These are phyloP conservation scores for Silene vulgaris DNA, from an alignment of 179 eudicot species.

Conservation along the genomic window DNA sequence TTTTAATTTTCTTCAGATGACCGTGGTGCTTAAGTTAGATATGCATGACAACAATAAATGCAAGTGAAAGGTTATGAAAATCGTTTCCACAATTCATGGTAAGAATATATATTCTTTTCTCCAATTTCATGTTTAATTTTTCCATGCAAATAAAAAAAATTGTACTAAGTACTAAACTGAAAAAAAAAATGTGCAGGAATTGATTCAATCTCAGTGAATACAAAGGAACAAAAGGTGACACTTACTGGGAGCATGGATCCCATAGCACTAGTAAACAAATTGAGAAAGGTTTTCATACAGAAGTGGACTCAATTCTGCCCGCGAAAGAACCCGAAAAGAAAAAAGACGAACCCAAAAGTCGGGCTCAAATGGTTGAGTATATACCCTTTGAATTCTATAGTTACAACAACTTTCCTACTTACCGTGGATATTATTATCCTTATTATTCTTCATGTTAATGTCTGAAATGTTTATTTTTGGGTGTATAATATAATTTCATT, in stretches of 20 bases:
- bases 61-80: constrained; percentile 4
- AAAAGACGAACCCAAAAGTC: constrained; percentile 20
- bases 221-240: constrained; percentile 25
- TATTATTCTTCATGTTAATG: not conserved
- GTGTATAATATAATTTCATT: too few species aligned
- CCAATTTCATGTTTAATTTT: not conserved
- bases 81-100: not conserved
- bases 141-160: not conserved
- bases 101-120: not conserved
- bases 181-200: constrained; percentile 18
- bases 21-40: constrained; percentile 6
- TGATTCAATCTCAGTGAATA: constrained; percentile 30
- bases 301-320: constrained; percentile 25
- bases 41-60: constrained; percentile 7
- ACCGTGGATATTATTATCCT: not conserved
- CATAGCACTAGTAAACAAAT: constrained; percentile 20
- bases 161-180: not conserved
- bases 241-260: constrained; percentile 25
- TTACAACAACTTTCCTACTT: not conserved
- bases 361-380: not conserved
- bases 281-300: constrained; percentile 25
- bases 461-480: not conserved
- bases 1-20: not conserved
- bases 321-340: constrained; percentile 30
- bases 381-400: not conserved